A percentile compares a stretch with the other conserved stretches of the same genome.
Conservation (phyloP, 306 rosid species). For the Begonia peltatifolia region DNA sequence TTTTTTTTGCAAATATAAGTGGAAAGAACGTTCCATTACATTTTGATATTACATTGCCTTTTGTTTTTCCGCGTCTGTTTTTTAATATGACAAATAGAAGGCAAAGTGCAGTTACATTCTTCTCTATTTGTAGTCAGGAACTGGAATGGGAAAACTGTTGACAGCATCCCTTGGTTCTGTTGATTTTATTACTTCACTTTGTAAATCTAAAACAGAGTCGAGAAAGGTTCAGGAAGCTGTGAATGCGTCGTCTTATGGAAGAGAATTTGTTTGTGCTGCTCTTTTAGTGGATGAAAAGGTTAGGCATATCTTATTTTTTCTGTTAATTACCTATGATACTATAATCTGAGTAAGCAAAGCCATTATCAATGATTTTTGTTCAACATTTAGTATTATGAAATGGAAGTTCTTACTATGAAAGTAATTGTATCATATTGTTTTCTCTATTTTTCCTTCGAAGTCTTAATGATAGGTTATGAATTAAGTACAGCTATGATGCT, state of each 20-base stretch:
- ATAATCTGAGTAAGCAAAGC: not conserved
- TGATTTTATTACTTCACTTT: constrained; percentile 79
- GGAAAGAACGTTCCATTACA: no score
- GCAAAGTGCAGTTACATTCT: constrained; percentile 18
- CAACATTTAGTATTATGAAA: no score
- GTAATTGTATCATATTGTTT: no score
- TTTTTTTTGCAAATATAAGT: no score
- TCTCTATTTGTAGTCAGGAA: constrained; percentile 50
- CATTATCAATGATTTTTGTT: no score
- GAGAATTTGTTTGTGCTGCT: constrained; percentile 94
- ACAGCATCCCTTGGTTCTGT: constrained; percentile 91
- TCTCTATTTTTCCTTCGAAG: no score
- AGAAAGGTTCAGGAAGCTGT: constrained; percentile 76
- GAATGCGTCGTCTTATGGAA: constrained; percentile 63
- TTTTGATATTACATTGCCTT: no score
- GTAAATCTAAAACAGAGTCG: constrained; percentile 54
- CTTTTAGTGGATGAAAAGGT: constrained; percentile 79
- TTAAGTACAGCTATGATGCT: no score
- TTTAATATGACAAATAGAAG: constrained; percentile 1
- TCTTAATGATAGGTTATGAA: no score
- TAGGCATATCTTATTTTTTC: constrained; percentile 4
- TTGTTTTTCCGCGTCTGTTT: not conserved
- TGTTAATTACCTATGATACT: no score
- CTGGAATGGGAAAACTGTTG: constrained; percentile 36
- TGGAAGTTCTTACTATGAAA: no score